Evolutionary conservation across 2,329 filamentous ascomycete species (phyloP).

Genomic region (Phialophora tarda): DNA sequence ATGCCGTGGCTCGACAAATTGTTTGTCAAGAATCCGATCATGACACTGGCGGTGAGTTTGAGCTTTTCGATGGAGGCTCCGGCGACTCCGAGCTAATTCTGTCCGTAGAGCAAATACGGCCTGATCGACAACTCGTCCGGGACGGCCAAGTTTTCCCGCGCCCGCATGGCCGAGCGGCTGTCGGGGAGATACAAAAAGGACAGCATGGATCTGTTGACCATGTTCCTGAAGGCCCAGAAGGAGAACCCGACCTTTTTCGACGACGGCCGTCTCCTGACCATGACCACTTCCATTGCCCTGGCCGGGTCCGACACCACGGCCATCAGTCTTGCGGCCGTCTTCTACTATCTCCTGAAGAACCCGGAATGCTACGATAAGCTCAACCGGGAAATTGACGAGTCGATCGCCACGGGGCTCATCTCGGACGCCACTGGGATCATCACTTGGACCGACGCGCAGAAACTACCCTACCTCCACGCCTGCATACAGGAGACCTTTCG

Average conservation of each 20-base stretch:
- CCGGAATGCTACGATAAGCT: not conserved
- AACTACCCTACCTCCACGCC: not conserved
- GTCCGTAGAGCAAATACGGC: not conserved
- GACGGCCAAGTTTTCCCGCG: not conserved
- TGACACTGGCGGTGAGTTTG: constrained; percentile 68
- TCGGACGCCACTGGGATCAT: not conserved
- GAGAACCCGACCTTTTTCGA: constrained; percentile 41
- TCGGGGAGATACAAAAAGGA: constrained; percentile 40
- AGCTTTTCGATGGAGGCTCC: constrained; percentile 71
- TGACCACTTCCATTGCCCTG: constrained; percentile 42
- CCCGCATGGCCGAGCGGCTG: constrained; percentile 42
- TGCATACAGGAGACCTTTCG: not conserved
- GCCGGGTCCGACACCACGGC: constrained; percentile 48
- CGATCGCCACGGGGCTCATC: not conserved
- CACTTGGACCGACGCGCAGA: not conserved
- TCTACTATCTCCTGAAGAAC: constrained; percentile 41
- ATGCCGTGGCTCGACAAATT: constrained; percentile 36
- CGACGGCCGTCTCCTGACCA: constrained; percentile 41
- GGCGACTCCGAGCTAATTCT: not conserved
- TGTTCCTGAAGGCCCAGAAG: constrained; percentile 34
- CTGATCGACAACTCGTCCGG: not conserved
- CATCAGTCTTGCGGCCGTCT: constrained; percentile 41
- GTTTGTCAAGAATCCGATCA: constrained; percentile 35
- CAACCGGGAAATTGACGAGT: not conserved
- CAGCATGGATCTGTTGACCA: constrained; percentile 33